Evolutionary conservation across 2,329 filamentous ascomycete genomes (phyloP).

Genomic region (Atkinsonella hypoxylon): DNA sequence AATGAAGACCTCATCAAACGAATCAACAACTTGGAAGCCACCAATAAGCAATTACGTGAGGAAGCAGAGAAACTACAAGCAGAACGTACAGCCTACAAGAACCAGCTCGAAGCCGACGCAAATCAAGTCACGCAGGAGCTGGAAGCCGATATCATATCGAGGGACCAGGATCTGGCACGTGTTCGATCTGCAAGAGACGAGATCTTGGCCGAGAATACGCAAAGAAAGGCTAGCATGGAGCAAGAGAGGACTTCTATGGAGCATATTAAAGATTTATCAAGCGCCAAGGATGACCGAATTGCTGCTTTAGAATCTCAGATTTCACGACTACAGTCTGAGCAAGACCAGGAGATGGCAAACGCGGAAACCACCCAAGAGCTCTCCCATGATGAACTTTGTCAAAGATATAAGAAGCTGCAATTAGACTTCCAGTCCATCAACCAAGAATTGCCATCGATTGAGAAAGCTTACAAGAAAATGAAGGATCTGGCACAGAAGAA

Average conservation of each 20-base stretch:
- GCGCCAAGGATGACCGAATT: constrained; percentile 71
- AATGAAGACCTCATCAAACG: constrained; percentile 88
- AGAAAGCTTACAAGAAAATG: constrained; percentile 82
- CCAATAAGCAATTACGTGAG: constrained; percentile 72
- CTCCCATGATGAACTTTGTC: constrained; percentile 57
- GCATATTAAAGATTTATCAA: constrained; percentile 69
- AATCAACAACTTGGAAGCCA: constrained; percentile 82
- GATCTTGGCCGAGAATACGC: constrained; percentile 65
- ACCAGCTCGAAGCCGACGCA: constrained; percentile 70
- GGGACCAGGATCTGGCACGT: constrained; percentile 75
- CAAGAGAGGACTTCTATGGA: constrained; percentile 57
- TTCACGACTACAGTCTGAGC: constrained; percentile 48
- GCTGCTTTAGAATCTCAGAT: constrained; percentile 71
- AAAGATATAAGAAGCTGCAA: constrained; percentile 62
- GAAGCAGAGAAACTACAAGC: constrained; percentile 76
- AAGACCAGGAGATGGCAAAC: constrained; percentile 34
- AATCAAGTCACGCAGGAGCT: constrained; percentile 62
- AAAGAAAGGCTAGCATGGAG: constrained; percentile 69
- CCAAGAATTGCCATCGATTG: constrained; percentile 78
- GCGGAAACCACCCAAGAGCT: constrained; percentile 42
- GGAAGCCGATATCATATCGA: constrained; percentile 67
- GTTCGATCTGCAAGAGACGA: constrained; percentile 81
- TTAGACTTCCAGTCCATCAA: constrained; percentile 75
- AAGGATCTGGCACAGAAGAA: constrained; percentile 78
- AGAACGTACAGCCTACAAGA: constrained; percentile 72